These are phyloP conservation scores for Penicillium polonicum DNA, from an alignment of 2,329 filamentous ascomycete genomes.

Conservation along the genomic window DNA sequence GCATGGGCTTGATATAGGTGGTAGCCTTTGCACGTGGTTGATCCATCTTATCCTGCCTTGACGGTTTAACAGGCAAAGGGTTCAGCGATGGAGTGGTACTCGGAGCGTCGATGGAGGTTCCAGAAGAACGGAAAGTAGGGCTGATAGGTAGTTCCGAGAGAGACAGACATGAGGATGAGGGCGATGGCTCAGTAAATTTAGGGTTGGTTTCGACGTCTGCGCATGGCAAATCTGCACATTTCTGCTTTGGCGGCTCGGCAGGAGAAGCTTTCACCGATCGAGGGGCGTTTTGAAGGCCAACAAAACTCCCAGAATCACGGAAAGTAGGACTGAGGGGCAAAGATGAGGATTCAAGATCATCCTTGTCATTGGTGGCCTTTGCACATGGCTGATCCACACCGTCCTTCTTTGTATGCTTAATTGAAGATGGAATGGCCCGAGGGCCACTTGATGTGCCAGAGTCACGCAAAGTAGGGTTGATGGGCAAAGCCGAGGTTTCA, in stretches of 20 bases:
- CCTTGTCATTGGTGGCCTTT: background rate
- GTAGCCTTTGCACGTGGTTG: background rate
- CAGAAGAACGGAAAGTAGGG: background rate
- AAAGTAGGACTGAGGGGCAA: conserved; percentile 1
- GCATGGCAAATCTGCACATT: background rate
- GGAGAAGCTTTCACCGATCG: background rate
- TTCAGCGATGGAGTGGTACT: background rate
- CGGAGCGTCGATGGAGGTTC: no score
- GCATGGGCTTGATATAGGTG: background rate
- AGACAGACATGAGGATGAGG: background rate
- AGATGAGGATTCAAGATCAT: background rate
- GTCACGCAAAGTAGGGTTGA: conserved; percentile 3
- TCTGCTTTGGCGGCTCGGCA: background rate
- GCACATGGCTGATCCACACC: background rate
- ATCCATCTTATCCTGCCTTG: background rate
- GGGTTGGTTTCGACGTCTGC: background rate
- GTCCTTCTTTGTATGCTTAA: background rate
- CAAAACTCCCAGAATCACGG: background rate
- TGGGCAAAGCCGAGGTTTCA: conserved; percentile 1
- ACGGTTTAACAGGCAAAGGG: background rate
- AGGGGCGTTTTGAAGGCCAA: background rate
- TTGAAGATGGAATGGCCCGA: background rate
- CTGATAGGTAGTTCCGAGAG: conserved; percentile 2
- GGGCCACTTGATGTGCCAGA: background rate
- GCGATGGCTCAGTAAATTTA: background rate